A percentile compares a stretch with the other conserved stretches of the same genome.
These are phyloP conservation scores for Hysterium pulicare DNA, from an alignment of 2,329 filamentous ascomycete species.

Conservation along the genomic window DNA sequence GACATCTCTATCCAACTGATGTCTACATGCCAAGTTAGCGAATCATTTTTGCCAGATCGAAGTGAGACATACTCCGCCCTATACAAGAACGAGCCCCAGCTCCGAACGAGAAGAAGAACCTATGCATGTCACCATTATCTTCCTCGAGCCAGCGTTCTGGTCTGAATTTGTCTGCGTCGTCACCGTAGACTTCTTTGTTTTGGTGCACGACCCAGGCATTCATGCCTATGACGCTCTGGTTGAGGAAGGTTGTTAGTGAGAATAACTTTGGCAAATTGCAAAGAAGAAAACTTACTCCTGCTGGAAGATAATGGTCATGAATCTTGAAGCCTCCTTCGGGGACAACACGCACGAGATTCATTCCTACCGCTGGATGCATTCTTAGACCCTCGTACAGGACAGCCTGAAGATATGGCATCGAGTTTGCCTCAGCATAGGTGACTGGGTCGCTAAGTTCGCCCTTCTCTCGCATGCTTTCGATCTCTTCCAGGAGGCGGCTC, in stretches of 20 bases:
- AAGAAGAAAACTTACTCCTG: background rate
- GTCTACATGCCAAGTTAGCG: constrained; percentile 8
- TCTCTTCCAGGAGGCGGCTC: constrained; percentile 5
- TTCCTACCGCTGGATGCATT: constrained; percentile 42
- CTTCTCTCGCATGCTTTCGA: constrained; percentile 4
- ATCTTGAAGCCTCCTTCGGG: constrained; percentile 38
- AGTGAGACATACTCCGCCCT: constrained; percentile 15
- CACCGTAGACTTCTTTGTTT: constrained; percentile 30
- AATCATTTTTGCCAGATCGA: background rate
- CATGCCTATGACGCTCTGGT: background rate
- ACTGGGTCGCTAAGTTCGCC: constrained; percentile 2
- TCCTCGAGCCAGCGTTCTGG: constrained; percentile 44
- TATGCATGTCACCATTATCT: constrained; percentile 23
- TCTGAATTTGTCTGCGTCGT: constrained; percentile 33
- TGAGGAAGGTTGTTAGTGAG: too few species aligned
- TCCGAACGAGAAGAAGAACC: constrained; percentile 37
- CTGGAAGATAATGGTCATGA: constrained; percentile 19
- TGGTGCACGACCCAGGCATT: background rate
- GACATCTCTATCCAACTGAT: constrained; percentile 37
- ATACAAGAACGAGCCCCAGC: constrained; percentile 26
- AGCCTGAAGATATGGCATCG: constrained; percentile 39
- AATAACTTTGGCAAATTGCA: background rate
- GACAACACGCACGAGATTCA: constrained; percentile 37
- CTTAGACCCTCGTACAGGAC: constrained; percentile 45
- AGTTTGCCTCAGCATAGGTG: constrained; percentile 4